Evolutionary conservation across 495 filamentous ascomycete genomes (phyloP), one percentile per base, ranked within the genome.

Genomic region (Aspergillus homomorphus): DNA sequence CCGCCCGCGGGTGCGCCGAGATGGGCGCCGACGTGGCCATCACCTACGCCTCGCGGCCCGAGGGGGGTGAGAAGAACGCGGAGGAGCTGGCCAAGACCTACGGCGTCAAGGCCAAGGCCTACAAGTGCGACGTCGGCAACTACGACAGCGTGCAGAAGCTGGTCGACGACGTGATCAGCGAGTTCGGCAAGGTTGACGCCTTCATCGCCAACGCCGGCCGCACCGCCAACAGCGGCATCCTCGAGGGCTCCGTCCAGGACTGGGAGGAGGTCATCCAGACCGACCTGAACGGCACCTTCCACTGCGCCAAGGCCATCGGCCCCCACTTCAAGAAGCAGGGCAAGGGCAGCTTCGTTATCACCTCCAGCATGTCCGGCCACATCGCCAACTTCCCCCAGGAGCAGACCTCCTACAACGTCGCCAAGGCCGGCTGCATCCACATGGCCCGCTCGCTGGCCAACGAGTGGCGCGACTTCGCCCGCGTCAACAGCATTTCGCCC

Each of bases 391-490:
- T 78, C 74, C 88, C 88, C 1, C 87, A 90, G 69, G 86, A 90
- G 69, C 88, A 91, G 72, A 89, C 87, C 14, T 82, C 79, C n/a
- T 91, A 91, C 78, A 91, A 91, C 66, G 86, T 87, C 26, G 86
- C 87, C 62, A 91, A 91, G 77, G 87, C 88, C 4, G 78, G 74
- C 21, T 78, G 66, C 38, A 77, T 83, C 57, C 80, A 83, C 63
- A 68, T 84, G 69, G 80, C 80, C 10, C 65, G 71, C 4, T 87
- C 83, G 50, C 71, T 91, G 54, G 87, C 88, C 48, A 88, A 88
- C 69, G 88, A 90, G 69, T 91, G 88, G 88, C 76, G 88, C 53
- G 87, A 87, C 66, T 92, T 92, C 69, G 87, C 88, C 1, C 78
- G 87, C 23, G 86, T 87, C 56, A 91, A 91, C 76, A 80, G 74